These are phyloP conservation scores for Ophiocordyceps australis DNA, from an alignment of 2,329 filamentous ascomycete genomes.

Conservation along the genomic window DNA sequence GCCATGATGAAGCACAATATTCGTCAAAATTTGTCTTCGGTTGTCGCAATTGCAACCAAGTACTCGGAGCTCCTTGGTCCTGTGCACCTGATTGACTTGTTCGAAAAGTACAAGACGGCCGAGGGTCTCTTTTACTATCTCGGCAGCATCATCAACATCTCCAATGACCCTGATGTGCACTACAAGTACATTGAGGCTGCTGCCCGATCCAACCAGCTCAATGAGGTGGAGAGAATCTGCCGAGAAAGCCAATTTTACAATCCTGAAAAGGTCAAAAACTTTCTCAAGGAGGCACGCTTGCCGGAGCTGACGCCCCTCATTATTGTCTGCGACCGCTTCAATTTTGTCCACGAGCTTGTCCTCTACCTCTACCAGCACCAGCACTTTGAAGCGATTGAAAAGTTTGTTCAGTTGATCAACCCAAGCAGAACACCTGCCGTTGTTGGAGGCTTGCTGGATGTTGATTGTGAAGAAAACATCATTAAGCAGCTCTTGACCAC, in stretches of 20 bases:
- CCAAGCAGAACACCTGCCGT: slow-evolving; percentile 80
- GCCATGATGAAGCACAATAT: slow-evolving; percentile 96
- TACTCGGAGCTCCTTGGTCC: slow-evolving; percentile 89
- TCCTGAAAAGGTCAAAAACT: slow-evolving; percentile 95
- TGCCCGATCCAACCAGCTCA: slow-evolving; percentile 81
- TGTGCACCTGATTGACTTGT: slow-evolving; percentile 74
- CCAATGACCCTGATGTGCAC: slow-evolving; percentile 84
- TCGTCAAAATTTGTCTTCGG: slow-evolving; percentile 85
- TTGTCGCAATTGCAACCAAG: slow-evolving; percentile 92
- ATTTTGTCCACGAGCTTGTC: slow-evolving; percentile 93
- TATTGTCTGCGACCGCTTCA: slow-evolving; percentile 98
- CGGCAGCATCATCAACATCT: slow-evolving; percentile 92
- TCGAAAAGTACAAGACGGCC: slow-evolving; percentile 94
- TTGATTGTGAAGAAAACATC: slow-evolving; percentile 90
- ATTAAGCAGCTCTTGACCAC: slow-evolving; percentile 84
- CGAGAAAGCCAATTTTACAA: slow-evolving; percentile 84
- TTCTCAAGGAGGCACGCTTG: slow-evolving; percentile 88
- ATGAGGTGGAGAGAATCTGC: slow-evolving; percentile 93
- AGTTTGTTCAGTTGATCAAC: slow-evolving; percentile 95
- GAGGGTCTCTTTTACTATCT: slow-evolving; percentile 98
- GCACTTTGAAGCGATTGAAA: slow-evolving; percentile 96
- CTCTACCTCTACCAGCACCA: slow-evolving; percentile 97
- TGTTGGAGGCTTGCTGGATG: slow-evolving; percentile 81
- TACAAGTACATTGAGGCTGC: slow-evolving; percentile 99
- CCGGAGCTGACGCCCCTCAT: slow-evolving; percentile 90